Percentiles rank a stretch among this genome's conserved stretches.
Evolutionary conservation across 1,284 basidiomycete genomes (phyloP).

Genomic region (Pyrrhoderma noxium): DNA sequence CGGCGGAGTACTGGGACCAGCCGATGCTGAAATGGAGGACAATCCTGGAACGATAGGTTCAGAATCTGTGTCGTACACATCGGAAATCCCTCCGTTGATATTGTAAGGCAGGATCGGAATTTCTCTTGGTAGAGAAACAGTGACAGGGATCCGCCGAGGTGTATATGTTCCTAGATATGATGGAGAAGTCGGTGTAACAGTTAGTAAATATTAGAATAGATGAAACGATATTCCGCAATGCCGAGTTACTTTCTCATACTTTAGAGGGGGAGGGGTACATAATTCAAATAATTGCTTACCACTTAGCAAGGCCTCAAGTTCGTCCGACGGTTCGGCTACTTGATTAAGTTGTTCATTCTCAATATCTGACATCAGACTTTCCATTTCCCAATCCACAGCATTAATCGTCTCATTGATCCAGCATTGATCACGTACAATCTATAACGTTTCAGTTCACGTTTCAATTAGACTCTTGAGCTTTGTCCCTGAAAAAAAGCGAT

Average conservation of each 20-base stretch:
- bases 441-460: background rate
- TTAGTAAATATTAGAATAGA: background rate
- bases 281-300: conserved; percentile 8
- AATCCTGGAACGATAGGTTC: conserved; percentile 12
- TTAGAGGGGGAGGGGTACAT: background rate
- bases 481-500: conserved; percentile 2
- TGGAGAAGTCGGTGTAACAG: background rate
- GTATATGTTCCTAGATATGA: conserved; percentile 10
- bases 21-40: conserved; percentile 5
- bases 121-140: conserved; percentile 12
- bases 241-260: background rate
- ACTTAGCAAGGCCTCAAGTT: conserved; percentile 38
- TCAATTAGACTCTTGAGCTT: background rate
- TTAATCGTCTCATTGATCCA: conserved; percentile 66
- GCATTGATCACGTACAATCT: conserved; percentile 73
- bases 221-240: background rate
- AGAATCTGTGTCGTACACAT: conserved; percentile 5
- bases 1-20: background rate
- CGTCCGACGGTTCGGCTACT: conserved; percentile 37
- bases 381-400: conserved; percentile 52
- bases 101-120: conserved; percentile 1
- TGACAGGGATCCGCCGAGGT: conserved; percentile 14
- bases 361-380: conserved; percentile 25
- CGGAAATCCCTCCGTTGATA: background rate
- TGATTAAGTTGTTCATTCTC: conserved; percentile 21